These are phyloP conservation scores for Galerina sulciceps DNA, from an alignment of 768 basidiomycete genomes.

Conservation along the genomic window DNA sequence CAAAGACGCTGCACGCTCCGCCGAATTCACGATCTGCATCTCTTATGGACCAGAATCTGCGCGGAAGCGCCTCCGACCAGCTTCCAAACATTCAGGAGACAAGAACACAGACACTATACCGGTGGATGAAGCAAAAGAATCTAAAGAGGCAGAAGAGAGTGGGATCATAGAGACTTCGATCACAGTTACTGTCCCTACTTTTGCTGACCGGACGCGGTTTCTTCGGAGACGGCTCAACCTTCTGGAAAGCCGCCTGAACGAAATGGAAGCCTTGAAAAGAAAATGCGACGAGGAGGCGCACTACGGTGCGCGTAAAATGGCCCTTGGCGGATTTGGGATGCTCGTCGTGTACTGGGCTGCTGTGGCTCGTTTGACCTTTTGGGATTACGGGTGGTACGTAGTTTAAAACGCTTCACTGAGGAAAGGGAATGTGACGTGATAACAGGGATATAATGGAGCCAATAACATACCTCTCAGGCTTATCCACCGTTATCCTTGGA, in stretches of 20 bases:
- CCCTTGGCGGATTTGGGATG: constrained; percentile 60
- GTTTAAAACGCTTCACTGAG: not conserved
- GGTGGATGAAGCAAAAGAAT: constrained; percentile 3
- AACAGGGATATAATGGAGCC: constrained; percentile 74
- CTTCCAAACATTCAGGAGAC: not conserved
- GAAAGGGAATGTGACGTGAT: not conserved
- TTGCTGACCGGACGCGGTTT: constrained; percentile 64
- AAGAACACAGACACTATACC: constrained; percentile 2
- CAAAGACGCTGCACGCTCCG: constrained; percentile 58
- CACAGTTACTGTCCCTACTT: constrained; percentile 63
- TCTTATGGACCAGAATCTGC: constrained; percentile 23
- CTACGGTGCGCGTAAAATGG: constrained; percentile 58
- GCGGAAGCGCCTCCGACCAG: not conserved
- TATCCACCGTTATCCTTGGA: constrained; percentile 63
- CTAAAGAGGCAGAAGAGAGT: constrained; percentile 1
- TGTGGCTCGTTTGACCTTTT: constrained; percentile 68
- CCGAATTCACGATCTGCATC: constrained; percentile 55
- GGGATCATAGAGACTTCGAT: constrained; percentile 31
- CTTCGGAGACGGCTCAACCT: constrained; percentile 49
- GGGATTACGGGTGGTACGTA: constrained; percentile 59
- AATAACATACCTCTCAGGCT: constrained; percentile 65
- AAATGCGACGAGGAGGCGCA: constrained; percentile 61
- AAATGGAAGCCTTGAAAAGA: constrained; percentile 59
- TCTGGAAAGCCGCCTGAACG: constrained; percentile 46
- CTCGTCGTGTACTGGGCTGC: constrained; percentile 67